Conservation (phyloP, 495 filamentous ascomycete genomes). For the Aspergillus nanangensis region DNA sequence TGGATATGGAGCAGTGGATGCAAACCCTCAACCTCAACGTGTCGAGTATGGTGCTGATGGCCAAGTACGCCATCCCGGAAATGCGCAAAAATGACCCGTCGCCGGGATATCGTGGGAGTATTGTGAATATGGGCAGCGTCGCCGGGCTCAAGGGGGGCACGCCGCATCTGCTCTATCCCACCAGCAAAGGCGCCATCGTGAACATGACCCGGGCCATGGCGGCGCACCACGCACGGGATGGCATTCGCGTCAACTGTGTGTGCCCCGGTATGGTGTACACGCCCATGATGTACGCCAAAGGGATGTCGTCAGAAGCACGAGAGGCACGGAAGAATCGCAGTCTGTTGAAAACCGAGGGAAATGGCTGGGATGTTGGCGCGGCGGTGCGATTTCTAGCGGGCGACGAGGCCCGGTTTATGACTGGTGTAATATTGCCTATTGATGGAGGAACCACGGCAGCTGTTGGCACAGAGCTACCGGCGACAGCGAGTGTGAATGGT, state of each 20-base stretch:
- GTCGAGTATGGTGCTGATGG: constrained; percentile 55
- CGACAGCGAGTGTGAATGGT: constrained; percentile 1
- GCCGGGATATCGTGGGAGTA: constrained; percentile 26
- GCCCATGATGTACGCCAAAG: constrained; percentile 53
- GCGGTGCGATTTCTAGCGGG: constrained; percentile 39
- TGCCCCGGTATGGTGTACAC: constrained; percentile 59
- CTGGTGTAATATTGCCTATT: constrained; percentile 42
- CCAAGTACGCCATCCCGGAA: constrained; percentile 47
- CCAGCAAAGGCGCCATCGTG: constrained; percentile 54
- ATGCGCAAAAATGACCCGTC: constrained; percentile 45
- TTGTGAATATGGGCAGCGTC: constrained; percentile 56
- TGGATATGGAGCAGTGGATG: constrained; percentile 50
- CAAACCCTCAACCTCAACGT: constrained; percentile 53
- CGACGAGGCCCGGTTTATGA: constrained; percentile 47
- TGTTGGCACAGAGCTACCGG: constrained; percentile 14
- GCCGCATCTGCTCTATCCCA: constrained; percentile 57
- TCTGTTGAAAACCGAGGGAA: constrained; percentile 50
- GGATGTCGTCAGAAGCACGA: constrained; percentile 46
- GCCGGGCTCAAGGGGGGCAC: constrained; percentile 54
- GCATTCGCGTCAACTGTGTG: constrained; percentile 56
- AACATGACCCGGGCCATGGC: constrained; percentile 59
- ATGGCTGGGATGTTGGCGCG: constrained; percentile 45
- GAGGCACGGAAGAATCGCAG: constrained; percentile 43
- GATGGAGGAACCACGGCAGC: constrained; percentile 45
- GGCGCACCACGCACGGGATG: constrained; percentile 48